Evolutionary conservation across 805 yeast genomes (phyloP), one percentile per base, ranked within the genome.

Genomic region (Scheffersomyces lignosus): DNA sequence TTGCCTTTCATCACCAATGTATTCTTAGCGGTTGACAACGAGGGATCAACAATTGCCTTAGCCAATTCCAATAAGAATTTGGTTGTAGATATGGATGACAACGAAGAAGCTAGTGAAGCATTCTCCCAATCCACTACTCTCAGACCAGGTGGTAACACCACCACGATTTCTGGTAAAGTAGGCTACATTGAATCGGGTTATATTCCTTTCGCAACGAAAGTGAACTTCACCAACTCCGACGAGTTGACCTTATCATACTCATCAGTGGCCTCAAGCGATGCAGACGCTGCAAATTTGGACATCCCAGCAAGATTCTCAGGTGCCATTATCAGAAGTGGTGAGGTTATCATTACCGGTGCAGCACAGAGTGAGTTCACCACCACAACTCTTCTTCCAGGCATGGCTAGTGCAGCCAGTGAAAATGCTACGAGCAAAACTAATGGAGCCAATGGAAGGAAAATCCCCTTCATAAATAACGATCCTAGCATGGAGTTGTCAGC

Each of bases 21-120:
- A 5, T 83, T 77, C 51, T 40, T 83, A 26, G 90, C 82, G 0
- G 80, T 81, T 26, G 88, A 84, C 55, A 69, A 77, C 43, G 87
- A 73, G 12, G 77, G 76, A 14, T 55, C 65, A 17, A 61, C 62
- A 15, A 52, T 83, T 18, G 93, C 83, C 0, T 33, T 84, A 33
- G 86, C 80, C 1, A 71, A 71, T 31, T 67, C 81, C 3, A 64
- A 66, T 37, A 41, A 37, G 8, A 36, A 44, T 16, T 17, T 56
- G 10, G 34, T 20, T 7, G 7, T 20, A 10, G 24, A 20, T 16
- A 18, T 31, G 15, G 29, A 29, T 3, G 52, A 41, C 25, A 26
- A 24, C n/a, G 7, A 28, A 8, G 20, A 6, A 26, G 20, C 14
- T 8, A 10, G 8, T 18, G 18, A 14, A 10, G 15, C 31, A 18